Percentiles rank a stretch among this genome's conserved stretches.
Evolutionary conservation across 2,329 filamentous ascomycete genomes (phyloP).

Genomic region (Cladosporium sp.): DNA sequence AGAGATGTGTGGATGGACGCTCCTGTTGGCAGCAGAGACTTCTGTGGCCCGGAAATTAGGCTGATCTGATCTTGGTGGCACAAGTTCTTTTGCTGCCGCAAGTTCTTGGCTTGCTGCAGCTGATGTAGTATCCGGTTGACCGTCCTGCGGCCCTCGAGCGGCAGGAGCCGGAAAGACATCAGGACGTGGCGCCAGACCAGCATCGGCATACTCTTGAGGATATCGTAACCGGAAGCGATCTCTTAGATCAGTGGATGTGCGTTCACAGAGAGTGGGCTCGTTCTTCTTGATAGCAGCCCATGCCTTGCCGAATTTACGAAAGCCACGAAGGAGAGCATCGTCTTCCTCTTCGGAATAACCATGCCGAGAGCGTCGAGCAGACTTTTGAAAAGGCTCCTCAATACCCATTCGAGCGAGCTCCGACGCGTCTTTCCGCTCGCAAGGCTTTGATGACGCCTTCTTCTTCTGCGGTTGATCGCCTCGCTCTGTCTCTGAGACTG

Average conservation of each 20-base stretch:
- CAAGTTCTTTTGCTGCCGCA: neutral
- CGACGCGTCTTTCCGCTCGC: slow-evolving; percentile 24
- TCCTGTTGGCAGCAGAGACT: neutral
- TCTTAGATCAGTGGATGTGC: slow-evolving; percentile 53
- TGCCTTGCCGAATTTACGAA: slow-evolving; percentile 54
- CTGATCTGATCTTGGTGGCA: neutral
- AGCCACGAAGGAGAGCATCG: slow-evolving; percentile 54
- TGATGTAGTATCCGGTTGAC: neutral
- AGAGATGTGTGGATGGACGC: slow-evolving; percentile 19
- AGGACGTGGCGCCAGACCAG: slow-evolving; percentile 40
- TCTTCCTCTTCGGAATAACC: slow-evolving; percentile 57
- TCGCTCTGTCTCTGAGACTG: neutral
- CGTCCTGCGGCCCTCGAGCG: slow-evolving; percentile 6
- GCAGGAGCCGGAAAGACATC: slow-evolving; percentile 25
- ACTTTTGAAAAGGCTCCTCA: slow-evolving; percentile 46
- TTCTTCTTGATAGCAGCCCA: slow-evolving; percentile 60
- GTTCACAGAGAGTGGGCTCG: slow-evolving; percentile 11
- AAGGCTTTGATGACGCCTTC: slow-evolving; percentile 17
- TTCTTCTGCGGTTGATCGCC: neutral
- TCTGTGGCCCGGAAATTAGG: neutral
- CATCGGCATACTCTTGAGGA: slow-evolving; percentile 52
- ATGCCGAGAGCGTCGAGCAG: slow-evolving; percentile 50
- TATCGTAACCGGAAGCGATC: slow-evolving; percentile 60
- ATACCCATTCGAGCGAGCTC: slow-evolving; percentile 45
- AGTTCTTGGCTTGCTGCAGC: neutral